phyloP scores from a whole-genome alignment of 768 basidiomycete species.

The Naematelia encephala region DNA sequence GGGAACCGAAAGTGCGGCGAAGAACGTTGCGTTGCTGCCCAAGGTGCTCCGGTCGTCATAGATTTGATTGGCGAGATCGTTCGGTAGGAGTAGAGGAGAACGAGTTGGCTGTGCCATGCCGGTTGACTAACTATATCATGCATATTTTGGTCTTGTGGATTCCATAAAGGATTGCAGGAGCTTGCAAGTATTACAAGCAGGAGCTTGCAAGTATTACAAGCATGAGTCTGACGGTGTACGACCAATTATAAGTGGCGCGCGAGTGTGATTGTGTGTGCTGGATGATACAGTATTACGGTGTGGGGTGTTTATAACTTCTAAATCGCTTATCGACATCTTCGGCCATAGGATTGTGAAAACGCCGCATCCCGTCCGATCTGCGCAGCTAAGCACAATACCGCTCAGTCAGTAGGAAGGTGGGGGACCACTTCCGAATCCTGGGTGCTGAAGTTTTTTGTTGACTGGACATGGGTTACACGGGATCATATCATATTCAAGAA shows the following conservation, averaged over 20 bases:
- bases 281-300: no score
- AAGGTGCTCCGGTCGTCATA: conserved; percentile 5
- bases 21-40: conserved; percentile 28
- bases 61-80: background rate
- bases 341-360: conserved; percentile 37
- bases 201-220: no score
- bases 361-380: conserved; percentile 41
- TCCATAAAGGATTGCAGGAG: no score
- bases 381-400: conserved; percentile 33
- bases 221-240: no score
- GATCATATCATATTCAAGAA: no score
- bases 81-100: background rate
- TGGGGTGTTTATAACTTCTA: no score
- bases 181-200: no score
- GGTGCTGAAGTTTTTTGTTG: conserved; percentile 35
- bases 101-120: background rate
- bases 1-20: conserved; percentile 21
- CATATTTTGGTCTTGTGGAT: no score
- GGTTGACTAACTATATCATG: no score
- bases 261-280: no score
- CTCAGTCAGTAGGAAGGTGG: conserved; percentile 39
- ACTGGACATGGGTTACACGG: background rate
- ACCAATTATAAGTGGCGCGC: no score
- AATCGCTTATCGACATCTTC: conserved; percentile 14
- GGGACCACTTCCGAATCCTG: conserved; percentile 39